Conservation (phyloP, 805 yeast species). For the Metschnikowia cerradonensis region DNA sequence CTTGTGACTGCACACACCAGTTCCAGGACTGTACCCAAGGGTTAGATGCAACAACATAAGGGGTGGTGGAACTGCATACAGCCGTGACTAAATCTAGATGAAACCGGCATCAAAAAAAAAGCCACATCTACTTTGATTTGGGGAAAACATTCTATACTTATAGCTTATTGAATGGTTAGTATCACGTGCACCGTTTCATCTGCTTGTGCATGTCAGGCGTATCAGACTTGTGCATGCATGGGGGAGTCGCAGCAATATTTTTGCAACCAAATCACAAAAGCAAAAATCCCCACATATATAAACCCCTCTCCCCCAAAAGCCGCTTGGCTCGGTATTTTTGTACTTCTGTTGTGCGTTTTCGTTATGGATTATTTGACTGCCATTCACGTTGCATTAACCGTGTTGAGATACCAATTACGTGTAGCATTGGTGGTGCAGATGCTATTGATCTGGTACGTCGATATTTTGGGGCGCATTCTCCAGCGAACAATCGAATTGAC, state of each 20-base stretch:
- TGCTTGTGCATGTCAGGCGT: neutral
- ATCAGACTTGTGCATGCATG: neutral
- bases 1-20: too few relatives aligned
- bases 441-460: conserved; percentile 1
- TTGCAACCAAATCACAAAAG: conserved; percentile 2
- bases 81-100: too few relatives aligned
- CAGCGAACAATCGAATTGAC: neutral
- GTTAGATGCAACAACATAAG: too few relatives aligned
- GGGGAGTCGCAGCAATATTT: neutral
- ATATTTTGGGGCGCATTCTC: neutral
- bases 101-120: too few relatives aligned
- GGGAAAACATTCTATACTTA: too few relatives aligned
- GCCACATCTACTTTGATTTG: too few relatives aligned
- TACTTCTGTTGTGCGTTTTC: neutral
- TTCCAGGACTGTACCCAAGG: too few relatives aligned
- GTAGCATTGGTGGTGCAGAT: neutral
- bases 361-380: neutral
- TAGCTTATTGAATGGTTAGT: too few relatives aligned
- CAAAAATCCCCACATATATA: neutral
- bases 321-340: neutral
- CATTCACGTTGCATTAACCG: neutral
- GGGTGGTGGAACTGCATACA: too few relatives aligned
- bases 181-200: neutral
- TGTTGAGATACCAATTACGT: neutral
- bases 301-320: neutral